Conservation (phyloP, 139 green algal genomes). For the Chlorella sp. region DNA sequence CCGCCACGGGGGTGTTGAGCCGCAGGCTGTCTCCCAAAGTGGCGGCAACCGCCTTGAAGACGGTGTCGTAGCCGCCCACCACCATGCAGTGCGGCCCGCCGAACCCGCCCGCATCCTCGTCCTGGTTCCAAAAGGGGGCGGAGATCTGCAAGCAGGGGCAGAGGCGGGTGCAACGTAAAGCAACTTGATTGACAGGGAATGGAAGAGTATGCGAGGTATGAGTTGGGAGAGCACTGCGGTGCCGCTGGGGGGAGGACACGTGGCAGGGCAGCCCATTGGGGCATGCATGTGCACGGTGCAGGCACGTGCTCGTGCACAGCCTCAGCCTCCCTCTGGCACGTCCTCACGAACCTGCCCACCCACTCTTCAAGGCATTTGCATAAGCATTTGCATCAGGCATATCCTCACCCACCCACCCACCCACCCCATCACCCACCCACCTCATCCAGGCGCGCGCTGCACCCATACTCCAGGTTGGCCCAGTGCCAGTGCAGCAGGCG, state of each 20-base stretch:
- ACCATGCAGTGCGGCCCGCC: slow-evolving; percentile 90
- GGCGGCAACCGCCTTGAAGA: slow-evolving; percentile 29
- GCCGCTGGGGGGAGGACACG: no score
- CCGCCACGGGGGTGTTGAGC: slow-evolving; percentile 33
- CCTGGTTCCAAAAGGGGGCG: slow-evolving; percentile 87
- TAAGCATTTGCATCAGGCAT: neutral
- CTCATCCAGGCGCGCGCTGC: slow-evolving; percentile 65
- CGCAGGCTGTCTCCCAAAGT: slow-evolving; percentile 59
- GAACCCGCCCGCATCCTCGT: slow-evolving; percentile 89
- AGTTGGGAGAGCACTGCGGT: no score
- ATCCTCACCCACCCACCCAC: no score
- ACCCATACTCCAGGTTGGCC: slow-evolving; percentile 93
- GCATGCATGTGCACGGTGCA: no score
- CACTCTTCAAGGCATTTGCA: neutral
- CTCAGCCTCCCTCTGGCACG: no score
- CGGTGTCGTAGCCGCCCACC: slow-evolving; percentile 70
- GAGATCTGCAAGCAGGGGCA: slow-evolving; percentile 53
- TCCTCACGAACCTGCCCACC: no score
- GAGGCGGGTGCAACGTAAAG: neutral
- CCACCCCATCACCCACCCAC: slow-evolving; percentile 6
- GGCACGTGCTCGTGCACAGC: no score
- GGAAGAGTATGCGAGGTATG: neutral
- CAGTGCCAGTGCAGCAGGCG: slow-evolving; percentile 86
- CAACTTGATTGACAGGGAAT: neutral
- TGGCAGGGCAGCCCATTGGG: neutral